Evolutionary conservation across 2,329 filamentous ascomycete genomes (phyloP), one percentile per base, ranked within the genome.

Genomic region (Cladosporium colombiae): DNA sequence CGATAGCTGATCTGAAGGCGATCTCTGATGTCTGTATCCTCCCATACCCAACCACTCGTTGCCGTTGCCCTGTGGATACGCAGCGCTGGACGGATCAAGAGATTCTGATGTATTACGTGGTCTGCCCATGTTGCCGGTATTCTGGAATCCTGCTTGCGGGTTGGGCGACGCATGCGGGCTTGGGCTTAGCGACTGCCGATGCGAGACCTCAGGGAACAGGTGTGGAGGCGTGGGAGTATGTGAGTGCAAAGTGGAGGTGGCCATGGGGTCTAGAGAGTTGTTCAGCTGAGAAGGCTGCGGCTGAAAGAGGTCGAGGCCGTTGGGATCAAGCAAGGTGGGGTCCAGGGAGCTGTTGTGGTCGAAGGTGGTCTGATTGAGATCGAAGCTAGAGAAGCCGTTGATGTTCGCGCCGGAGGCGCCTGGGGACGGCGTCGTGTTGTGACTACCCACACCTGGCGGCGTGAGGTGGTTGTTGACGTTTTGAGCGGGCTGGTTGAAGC

Each of bases 1-100:
- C 2, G 93, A 97, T 73, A 90, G 92, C 72, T 81, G 79, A 70
- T 97, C 94, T n/a, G 93, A 97, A 0, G 92, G 91, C 44, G 87
- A 89, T 73, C 93, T 88, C 71, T 93, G 86, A 76, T 97, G 94
- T 70, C 91, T 89, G 74, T 96, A 97, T 44, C 81, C 79, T 71
- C 85, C 84, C 74, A 81, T 82, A 37, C 82, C 81, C 65, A 79
- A 78, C 87, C 88, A 90, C 68, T 90, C 87, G 55, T 80, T 79
- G 58, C 81, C 79, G 55, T 80, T 76, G 18, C 78, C 79, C 68
- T 84, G 82, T 52, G 84, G 80, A 70, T 85, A 89, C 59, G 85
- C 84, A 2, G 86, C 85, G 69, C 81, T 87, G 8, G 82, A 80
- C 6, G 87, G 87, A 68, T 88, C 87, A 35, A 89, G 78, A 25